Base-by-base conservation (phyloP, 2,329 filamentous ascomycete genomes). In the Talaromyces sp. region DNA sequence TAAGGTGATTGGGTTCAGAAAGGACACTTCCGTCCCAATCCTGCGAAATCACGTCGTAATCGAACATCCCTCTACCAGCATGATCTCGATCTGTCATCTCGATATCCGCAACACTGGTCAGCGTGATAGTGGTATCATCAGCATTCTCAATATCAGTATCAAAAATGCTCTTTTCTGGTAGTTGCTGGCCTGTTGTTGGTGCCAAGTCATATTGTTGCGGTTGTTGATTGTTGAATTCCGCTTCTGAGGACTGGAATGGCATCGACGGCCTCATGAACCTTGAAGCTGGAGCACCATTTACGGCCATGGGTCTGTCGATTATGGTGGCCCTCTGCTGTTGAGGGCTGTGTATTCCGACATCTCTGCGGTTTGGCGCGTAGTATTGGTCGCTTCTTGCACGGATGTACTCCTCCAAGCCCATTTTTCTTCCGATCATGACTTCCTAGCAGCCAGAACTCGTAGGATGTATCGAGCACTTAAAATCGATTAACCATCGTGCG, bases 121-220 rank as follows among this genome's bases (percentile, higher is more conserved):
- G 73, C 1, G 71, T 73, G 67, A 77, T 72, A 6, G 77, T 79
- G 3, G 77, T 78, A 65, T 79, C 77, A 69, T 79, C 77, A 9
- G 78, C 68, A 11, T 72, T 76, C 63, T 79, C 77, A 8, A 78
- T 75, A 65, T 79, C 77, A 5, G 77, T 79, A 64, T 79, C 77
- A 65, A 79, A 79, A 64, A 72, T 68, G 63, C 78, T 75, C 35
- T 69, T 69, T 31, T 70, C 68, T 7, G 44, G 44, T 5, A 8
- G 44, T 18, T 48, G 61, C 42, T 67, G 65, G 33, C 60, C 58
- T 57, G 54, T 25, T 11, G 23, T 39, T 35, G 42, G 6, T 50
- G 54, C n/a, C 16, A 62, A 55, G 23, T 59, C 64, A 37, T 56
- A 39, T 39, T 60, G 64, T 33, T 54, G 60, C 18, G 42, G 52